A percentile compares a stretch with the other conserved stretches of the same genome.
phyloP scores from a whole-genome alignment of 2,329 filamentous ascomycete genomes.

The Corniculantispora saksenae region DNA sequence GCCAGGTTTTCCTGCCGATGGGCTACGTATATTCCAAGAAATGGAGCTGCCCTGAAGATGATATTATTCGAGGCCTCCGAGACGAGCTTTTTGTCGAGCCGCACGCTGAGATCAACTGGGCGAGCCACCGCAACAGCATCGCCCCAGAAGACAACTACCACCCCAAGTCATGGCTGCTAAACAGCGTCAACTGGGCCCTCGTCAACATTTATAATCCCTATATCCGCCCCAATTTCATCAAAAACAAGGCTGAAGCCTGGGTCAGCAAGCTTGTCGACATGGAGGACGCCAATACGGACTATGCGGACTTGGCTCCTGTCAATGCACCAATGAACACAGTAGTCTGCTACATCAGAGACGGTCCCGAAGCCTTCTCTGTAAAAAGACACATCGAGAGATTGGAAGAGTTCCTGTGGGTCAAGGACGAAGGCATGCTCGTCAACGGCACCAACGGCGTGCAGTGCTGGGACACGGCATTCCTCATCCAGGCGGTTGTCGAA shows the following conservation, averaged over 20 bases:
- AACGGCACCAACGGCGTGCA: conserved; percentile 99
- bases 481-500: conserved; percentile 79
- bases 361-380: conserved; percentile 71
- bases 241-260: conserved; percentile 75
- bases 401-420: conserved; percentile 89
- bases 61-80: conserved; percentile 70
- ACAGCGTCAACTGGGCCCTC: conserved; percentile 74
- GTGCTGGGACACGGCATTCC: conserved; percentile 92
- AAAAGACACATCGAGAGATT: conserved; percentile 77
- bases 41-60: conserved; percentile 76
- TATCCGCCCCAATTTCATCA: conserved; percentile 66
- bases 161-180: conserved; percentile 84
- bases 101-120: conserved; percentile 77
- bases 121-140: conserved; percentile 78
- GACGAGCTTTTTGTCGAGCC: conserved; percentile 82
- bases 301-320: conserved; percentile 81
- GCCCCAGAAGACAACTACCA: conserved; percentile 83
- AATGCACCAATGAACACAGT: conserved; percentile 90
- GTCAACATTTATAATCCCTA: conserved; percentile 80
- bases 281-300: conserved; percentile 93
- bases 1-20: conserved; percentile 95
- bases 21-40: conserved; percentile 82
- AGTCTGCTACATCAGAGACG: conserved; percentile 80
- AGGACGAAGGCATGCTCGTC: conserved; percentile 86
- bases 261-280: conserved; percentile 80